Percentiles rank a stretch among this genome's conserved stretches.
Evolutionary conservation across 371 early-diverging fungal species (phyloP).

Genomic region (Coemansia sp.): DNA sequence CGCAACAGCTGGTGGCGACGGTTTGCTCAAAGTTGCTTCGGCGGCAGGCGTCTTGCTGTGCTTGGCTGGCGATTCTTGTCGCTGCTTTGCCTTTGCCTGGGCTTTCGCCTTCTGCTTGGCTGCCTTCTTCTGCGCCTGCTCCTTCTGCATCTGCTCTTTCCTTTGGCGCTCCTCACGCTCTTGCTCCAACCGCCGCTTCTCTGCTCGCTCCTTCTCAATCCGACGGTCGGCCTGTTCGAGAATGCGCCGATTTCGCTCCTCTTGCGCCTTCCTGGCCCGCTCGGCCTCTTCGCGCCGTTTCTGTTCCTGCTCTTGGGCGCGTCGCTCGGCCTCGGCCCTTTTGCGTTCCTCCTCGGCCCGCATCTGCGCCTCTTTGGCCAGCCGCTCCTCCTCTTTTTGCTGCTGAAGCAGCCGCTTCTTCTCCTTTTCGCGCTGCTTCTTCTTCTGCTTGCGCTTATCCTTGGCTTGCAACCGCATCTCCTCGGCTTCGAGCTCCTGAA

Average conservation of each 20-base stretch:
- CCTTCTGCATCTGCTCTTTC: constrained; percentile 3
- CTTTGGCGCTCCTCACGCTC: constrained; percentile 50
- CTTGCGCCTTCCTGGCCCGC: constrained; percentile 57
- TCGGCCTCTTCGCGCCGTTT: constrained; percentile 59
- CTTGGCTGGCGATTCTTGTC: not conserved
- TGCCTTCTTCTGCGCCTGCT: constrained; percentile 40
- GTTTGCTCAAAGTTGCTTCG: not conserved
- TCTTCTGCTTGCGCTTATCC: constrained; percentile 65
- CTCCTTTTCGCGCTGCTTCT: constrained; percentile 66
- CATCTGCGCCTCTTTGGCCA: constrained; percentile 58
- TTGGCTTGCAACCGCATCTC: constrained; percentile 53
- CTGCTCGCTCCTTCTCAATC: constrained; percentile 45
- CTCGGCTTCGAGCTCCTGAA: constrained; percentile 64
- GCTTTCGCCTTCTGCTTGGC: constrained; percentile 6
- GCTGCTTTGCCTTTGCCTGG: constrained; percentile 1
- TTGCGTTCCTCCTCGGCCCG: constrained; percentile 57
- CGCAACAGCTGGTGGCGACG: not conserved
- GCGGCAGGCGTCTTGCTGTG: not conserved
- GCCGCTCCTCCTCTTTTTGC: constrained; percentile 62
- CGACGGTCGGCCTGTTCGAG: constrained; percentile 61
- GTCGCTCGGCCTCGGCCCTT: constrained; percentile 57
- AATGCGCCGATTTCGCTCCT: constrained; percentile 59
- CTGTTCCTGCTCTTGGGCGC: constrained; percentile 59
- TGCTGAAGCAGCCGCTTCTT: constrained; percentile 57
- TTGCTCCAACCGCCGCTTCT: constrained; percentile 45